Evolutionary conservation across 768 basidiomycete species (phyloP), one percentile per base, ranked within the genome.

Genomic region (Lentinula sp.): DNA sequence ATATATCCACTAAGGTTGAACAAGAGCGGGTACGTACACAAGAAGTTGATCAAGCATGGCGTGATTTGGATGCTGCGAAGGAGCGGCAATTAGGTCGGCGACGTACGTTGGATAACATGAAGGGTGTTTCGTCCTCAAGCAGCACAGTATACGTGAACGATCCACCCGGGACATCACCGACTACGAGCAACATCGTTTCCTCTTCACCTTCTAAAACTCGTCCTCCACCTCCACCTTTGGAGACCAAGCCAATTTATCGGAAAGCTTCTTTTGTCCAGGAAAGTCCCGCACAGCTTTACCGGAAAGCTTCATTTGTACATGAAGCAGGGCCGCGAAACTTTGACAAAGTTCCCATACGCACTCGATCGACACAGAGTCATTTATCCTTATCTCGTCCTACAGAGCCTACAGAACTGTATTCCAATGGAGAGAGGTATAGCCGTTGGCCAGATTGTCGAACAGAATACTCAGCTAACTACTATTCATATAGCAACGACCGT

Each of bases 201-300:
- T 51, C 59, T 42, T 60, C 59, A 10, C 59, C 59, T 49, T 60
- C 59, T 50, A 49, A 60, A n/a, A 41, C 59, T 23, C 59, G 57
- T 46, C 57, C 57, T 35, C 57, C 57, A 3, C 45, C 57, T 33
- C 57, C 57, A 10, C 57, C 57, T 36, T 16, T 59, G 45, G 46
- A 49, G 10, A 59, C 57, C 3, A 59, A 59, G 39, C 57, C 57
- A 12, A 45, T 59, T 10, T 59, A 59, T 50, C 57, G 57, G 33
- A 59, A 59, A 36, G 4, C 57, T 28, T 59, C 57, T n/a, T 59
- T 59, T 23, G 46, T 49, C 6, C 57, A 59, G 37, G 57, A 59
- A 18, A 35, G 10, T 33, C 50, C 50, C 35, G 12, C 50, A 6
- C 50, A 51, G 20, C 32, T 51, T 8, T 51, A 51, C 35, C 13